Percentiles rank a stretch among this genome's conserved stretches.
Evolutionary conservation across 2,329 filamentous ascomycete genomes (phyloP).

Genomic region (Microdochium bolleyi): DNA sequence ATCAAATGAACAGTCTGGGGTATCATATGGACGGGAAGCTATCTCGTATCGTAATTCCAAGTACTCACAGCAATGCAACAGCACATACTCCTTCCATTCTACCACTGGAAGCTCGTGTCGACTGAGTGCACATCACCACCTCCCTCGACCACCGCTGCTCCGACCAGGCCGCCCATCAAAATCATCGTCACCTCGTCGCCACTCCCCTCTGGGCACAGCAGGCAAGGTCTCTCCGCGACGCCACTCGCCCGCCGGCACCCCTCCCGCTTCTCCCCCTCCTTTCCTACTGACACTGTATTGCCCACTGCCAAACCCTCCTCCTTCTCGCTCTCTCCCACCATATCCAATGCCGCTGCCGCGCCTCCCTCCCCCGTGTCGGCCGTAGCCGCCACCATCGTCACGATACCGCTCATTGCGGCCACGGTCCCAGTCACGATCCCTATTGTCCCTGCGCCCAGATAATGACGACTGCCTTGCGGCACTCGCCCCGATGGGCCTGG

Average conservation of each 20-base stretch:
- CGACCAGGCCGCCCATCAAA: conserved; percentile 23
- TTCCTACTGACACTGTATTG: conserved; percentile 24
- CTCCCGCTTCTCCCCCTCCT: conserved; percentile 30
- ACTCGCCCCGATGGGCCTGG: conserved; percentile 13
- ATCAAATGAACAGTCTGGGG: no score
- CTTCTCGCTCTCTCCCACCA: conserved; percentile 21
- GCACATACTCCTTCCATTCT: no score
- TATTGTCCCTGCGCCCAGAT: conserved; percentile 7
- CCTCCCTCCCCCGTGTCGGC: conserved; percentile 7
- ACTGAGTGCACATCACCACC: background rate
- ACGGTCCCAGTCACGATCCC: conserved; percentile 8
- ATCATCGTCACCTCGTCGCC: conserved; percentile 39
- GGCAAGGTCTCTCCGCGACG: conserved; percentile 57
- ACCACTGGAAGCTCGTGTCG: no score
- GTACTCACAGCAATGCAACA: no score
- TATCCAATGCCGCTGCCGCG: conserved; percentile 13
- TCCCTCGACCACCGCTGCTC: conserved; percentile 19
- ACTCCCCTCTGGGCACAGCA: conserved; percentile 29
- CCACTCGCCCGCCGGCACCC: conserved; percentile 54
- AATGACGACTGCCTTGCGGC: conserved; percentile 4
- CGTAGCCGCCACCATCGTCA: conserved; percentile 15
- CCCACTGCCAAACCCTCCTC: conserved; percentile 22
- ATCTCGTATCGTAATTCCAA: no score
- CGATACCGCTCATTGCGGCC: conserved; percentile 15
- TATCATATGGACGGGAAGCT: no score